Evolutionary conservation across 2,329 filamentous ascomycete species (phyloP).

Genomic region (Polychaeton citri): DNA sequence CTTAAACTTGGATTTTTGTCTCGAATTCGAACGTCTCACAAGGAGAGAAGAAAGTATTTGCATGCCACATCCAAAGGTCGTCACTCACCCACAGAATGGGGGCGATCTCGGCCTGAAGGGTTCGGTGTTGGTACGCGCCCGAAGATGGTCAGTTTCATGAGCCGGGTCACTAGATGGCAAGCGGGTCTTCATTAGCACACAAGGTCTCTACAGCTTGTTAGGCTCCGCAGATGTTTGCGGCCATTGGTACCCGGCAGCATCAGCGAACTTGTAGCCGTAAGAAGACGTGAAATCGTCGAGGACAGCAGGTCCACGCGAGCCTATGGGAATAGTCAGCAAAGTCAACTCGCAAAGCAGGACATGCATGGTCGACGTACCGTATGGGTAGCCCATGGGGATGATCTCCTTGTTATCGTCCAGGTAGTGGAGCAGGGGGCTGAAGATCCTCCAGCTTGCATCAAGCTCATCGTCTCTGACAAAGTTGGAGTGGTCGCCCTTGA

Average conservation of each 20-base stretch:
- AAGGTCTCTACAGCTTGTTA: slow-evolving; percentile 55
- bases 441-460: slow-evolving; percentile 96
- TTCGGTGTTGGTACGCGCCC: background rate
- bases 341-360: background rate
- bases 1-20: no score
- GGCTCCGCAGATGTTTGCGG: slow-evolving; percentile 57
- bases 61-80: no score
- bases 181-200: background rate
- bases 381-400: slow-evolving; percentile 98
- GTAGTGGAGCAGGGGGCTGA: slow-evolving; percentile 94
- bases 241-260: slow-evolving; percentile 93
- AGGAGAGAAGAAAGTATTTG: no score
- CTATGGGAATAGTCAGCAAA: slow-evolving; percentile 35
- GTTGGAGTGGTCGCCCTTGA: slow-evolving; percentile 99
- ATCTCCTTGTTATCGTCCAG: slow-evolving; percentile 99
- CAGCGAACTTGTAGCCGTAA: slow-evolving; percentile 98
- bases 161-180: background rate
- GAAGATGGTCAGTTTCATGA: background rate
- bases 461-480: slow-evolving; percentile 96
- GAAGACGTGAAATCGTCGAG: slow-evolving; percentile 96
- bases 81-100: background rate
- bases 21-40: no score
- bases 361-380: slow-evolving; percentile 51
- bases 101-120: background rate
- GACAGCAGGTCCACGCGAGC: slow-evolving; percentile 89